Evolutionary conservation across 148 eudicot genomes (phyloP), one percentile per base, ranked within the genome.

Genomic region (Cornus controversa): DNA sequence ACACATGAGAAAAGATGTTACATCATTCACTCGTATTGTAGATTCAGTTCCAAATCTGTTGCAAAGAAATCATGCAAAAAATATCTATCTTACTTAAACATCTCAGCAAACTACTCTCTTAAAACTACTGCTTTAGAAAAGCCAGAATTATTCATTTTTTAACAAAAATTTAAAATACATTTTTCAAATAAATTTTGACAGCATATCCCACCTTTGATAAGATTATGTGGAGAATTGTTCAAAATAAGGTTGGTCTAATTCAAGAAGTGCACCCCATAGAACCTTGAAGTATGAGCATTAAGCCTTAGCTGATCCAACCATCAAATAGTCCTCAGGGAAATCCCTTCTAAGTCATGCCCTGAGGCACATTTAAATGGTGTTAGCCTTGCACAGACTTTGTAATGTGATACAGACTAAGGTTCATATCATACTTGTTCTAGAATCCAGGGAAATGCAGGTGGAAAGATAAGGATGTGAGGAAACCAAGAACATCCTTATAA

Each of bases 191-290:
- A 23, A 69, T 70, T 37, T 14, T 36, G 28, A 42, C 24, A 22
- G 50, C 45, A 34, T 37, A 10, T 24, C 50, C 50, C 18, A 69
- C 72, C 50, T 42, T 69, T 69, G 20, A 22, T 69, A 14, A 37
- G 53, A 57, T n/a, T 25, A 9, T 70, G 54, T 37, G 72, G 57
- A n/a, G 27, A 54, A 69, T 25, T 8, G 6, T 24, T 14, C 28
- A 70, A 25, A 70, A 25, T 70, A 70, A 24, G 54, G 54, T 29
- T 70, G 42, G 29, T 70, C 28, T 36, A 40, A 69, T 18, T 70
- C 42, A 26, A 42, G 37, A 71, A 71, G 64, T 27, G 64, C 40
- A 53, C 64, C 28, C 50, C 64, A 54, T 71, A 27, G 42, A 71
- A 53, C 74, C 54, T 27, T 62, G 50, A 20, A 53, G 18, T 50